Base-by-base conservation (phyloP, 75 land plant genomes). In the Sequoia sempervirens region DNA sequence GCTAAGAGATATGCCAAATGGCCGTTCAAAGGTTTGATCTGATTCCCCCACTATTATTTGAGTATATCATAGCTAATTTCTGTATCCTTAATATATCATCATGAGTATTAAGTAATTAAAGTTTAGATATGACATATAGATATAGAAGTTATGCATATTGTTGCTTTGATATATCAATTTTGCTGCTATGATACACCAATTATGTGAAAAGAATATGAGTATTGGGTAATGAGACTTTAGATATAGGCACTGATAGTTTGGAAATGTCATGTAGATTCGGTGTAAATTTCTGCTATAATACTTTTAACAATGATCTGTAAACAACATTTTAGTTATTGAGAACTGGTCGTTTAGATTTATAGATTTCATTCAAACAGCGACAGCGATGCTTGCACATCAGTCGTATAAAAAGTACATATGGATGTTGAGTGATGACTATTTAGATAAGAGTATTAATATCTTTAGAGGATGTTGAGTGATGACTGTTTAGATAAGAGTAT, bases 1-100 rank as follows among this genome's bases (percentile, higher is more conserved):
- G 85, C 89, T 94, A 50, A 83, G 92, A 82, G 96, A 94, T 80
- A 87, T 90, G 89, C 88, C 92, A n/a, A 91, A 90, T 85, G 95
- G 93, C 82, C 94, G 93, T 61, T 94, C 95, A 84, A 93, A 93
- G 91, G 95, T 93, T 46, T 28, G 12, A 46, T 38, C 11, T 26
- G 14, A 41, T 40, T 17, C 34, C 17, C 13, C 81, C 6, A 30
- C 45, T 75, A 28, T 18, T 12, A 3, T 36, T n/a, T 32, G 17
- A 32, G 38, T 18, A 38, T 15, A 40, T 41, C 28, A 79, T 40
- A 45, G 37, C 47, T 41, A 40, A 36, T 79, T 23, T 13, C 5
- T 26, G 34, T 4, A 20, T 34, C 12, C 38, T 15, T 37, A 70
- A 13, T 69, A 38, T 68, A 18, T 13, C 38, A 61, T 37, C 34